Percentiles rank a stretch among this genome's conserved stretches.
These are phyloP conservation scores for Penicillium sp. DNA, from an alignment of 2,329 filamentous ascomycete genomes.

Conservation along the genomic window DNA sequence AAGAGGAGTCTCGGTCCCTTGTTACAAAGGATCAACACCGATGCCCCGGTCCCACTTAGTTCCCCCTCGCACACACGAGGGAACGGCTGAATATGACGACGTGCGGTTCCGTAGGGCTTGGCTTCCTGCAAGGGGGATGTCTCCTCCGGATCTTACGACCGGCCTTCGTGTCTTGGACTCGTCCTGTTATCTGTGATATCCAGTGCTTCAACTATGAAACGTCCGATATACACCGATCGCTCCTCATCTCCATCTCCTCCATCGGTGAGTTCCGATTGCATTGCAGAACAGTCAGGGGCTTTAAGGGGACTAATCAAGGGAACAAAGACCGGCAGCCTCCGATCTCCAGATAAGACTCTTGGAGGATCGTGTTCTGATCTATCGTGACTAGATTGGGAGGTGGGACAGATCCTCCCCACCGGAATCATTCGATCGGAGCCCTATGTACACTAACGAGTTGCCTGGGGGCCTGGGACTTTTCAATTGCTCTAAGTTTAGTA, in stretches of 20 bases:
- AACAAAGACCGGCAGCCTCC: conserved; percentile 1
- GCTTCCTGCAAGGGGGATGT: not conserved
- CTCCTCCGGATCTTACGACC: not conserved
- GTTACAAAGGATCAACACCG: conserved; percentile 1
- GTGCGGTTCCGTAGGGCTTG: not conserved
- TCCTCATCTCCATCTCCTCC: too few relatives aligned
- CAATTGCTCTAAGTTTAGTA: not conserved
- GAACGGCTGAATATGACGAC: not conserved
- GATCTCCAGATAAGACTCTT: not conserved
- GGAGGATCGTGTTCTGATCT: not conserved
- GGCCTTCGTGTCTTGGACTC: too few relatives aligned
- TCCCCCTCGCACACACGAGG: not conserved
- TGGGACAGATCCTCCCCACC: not conserved
- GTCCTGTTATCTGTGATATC: too few relatives aligned
- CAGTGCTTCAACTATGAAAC: too few relatives aligned
- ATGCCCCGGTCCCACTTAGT: not conserved
- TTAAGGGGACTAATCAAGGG: too few relatives aligned
- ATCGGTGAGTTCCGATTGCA: conserved; percentile 6
- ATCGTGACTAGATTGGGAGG: not conserved
- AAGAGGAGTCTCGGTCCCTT: conserved; percentile 12
- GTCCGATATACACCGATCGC: not conserved
- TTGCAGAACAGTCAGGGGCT: not conserved
- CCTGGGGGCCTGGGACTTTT: too few relatives aligned
- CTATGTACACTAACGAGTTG: not conserved
- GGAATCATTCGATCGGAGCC: not conserved